These are phyloP conservation scores for Aspergillus sclerotialis DNA, from an alignment of 2,329 filamentous ascomycete genomes.

Conservation along the genomic window DNA sequence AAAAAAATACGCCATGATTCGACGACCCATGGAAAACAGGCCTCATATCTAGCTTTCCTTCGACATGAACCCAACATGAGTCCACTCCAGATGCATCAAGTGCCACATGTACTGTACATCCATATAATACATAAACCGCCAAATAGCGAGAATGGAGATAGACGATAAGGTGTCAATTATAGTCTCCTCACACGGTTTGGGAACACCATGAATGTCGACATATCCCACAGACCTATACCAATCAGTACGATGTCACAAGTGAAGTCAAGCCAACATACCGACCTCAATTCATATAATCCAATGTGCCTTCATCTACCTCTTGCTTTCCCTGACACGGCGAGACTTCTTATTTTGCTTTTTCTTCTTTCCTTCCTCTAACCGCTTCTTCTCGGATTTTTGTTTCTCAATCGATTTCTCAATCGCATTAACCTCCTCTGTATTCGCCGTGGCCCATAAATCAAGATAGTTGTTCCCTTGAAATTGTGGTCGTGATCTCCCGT, in stretches of 20 bases:
- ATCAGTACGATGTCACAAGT: background rate
- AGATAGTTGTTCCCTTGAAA: conserved; percentile 32
- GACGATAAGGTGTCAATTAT: conserved; percentile 3
- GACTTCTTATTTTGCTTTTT: too few species aligned
- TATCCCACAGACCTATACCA: background rate
- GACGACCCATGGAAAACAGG: too few species aligned
- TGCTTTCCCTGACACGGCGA: background rate
- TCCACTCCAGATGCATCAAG: background rate
- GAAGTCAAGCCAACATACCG: background rate
- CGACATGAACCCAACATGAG: background rate
- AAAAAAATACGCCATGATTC: conserved; percentile 16
- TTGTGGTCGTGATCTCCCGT: conserved; percentile 19
- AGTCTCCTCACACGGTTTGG: background rate
- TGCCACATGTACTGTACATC: conserved; percentile 16
- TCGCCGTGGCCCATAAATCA: conserved; percentile 31
- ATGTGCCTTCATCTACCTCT: background rate
- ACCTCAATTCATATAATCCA: background rate
- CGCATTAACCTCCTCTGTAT: conserved; percentile 28
- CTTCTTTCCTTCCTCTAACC: conserved; percentile 11
- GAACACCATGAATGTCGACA: background rate
- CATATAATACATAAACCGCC: conserved; percentile 22
- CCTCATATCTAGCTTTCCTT: too few species aligned
- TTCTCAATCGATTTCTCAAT: too few species aligned
- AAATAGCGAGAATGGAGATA: conserved; percentile 11
- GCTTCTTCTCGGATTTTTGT: conserved; percentile 20